A percentile compares a stretch with the other conserved stretches of the same genome.
phyloP scores from a whole-genome alignment of 257 asterid species.

The Ocimum tenuiflorum region DNA sequence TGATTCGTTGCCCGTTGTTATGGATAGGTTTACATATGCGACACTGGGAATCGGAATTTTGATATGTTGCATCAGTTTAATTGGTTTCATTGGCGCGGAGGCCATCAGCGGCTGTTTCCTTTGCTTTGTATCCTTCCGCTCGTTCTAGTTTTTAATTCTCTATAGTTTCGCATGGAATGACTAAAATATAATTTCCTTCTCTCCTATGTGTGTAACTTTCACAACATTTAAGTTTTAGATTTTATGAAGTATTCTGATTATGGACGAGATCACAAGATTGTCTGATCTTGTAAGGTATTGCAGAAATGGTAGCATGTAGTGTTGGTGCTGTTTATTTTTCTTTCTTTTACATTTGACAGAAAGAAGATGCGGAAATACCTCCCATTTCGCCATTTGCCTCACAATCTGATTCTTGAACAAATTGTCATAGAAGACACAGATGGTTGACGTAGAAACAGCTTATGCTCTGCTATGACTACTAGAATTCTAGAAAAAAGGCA shows the following conservation, averaged over 20 bases:
- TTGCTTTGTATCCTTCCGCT: conserved; percentile 73
- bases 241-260: neutral
- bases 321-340: neutral
- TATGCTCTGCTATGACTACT: neutral
- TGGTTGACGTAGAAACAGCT: neutral
- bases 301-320: neutral
- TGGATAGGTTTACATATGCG: conserved; percentile 74
- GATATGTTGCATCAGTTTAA: conserved; percentile 48
- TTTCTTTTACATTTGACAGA: neutral
- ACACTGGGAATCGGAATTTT: conserved; percentile 61
- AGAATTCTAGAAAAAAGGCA: neutral
- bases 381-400: neutral
- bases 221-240: neutral
- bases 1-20: conserved; percentile 3
- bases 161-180: neutral
- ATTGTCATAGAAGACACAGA: neutral
- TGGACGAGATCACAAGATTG: neutral
- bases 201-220: neutral
- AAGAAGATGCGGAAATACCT: neutral
- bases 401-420: neutral
- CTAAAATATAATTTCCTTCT: neutral
- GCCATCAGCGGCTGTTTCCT: conserved; percentile 80
- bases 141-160: neutral
- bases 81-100: conserved; percentile 82
- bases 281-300: neutral